Base-by-base conservation (phyloP, 768 basidiomycete genomes). In the Cystoderma amianthinum region DNA sequence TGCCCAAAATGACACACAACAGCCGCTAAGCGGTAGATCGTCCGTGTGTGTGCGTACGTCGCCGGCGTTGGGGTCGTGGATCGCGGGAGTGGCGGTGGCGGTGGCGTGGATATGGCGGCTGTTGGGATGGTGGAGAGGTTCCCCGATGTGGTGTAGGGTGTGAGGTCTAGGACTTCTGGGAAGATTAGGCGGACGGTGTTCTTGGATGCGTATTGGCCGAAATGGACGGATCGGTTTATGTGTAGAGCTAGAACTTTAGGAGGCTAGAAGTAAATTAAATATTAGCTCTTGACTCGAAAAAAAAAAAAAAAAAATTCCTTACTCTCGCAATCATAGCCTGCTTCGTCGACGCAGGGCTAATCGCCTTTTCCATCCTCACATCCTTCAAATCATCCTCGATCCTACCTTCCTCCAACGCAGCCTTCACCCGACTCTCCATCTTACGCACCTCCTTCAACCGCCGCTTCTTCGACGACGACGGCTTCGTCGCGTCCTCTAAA, bases 1-100 rank as follows among this genome's bases (percentile, higher is more conserved):
- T 82, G 79, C 11, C 95, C 95, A 55, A 82, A 95, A 60, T 98
- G 95, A 51, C 91, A 91, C 12, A 98, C 92, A 21, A 88, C 80
- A 7, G 89, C 82, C 2, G 80, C 62, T 24, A 98, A 75, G 35
- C 92, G 78, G 60, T 98, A 98, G 24, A 94, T 66, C n/a, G 80
- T 82, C 34, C 79, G 67, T n/a, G 73, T 68, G 3, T 58, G 45
- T 1, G 70, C 58, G 44, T 74, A 74, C 21, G 67, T 72, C 18
- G 72, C 67, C 5, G 76, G 76, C 1, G 80, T 78, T 1, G 76
- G 77, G 0, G 77, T 80, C 1, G 69, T 67, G 11, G 77, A 70
- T 19, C 79, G 58, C 4, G 67, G 63, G 1, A 69, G 53, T 25
- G 54, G 56, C 1, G 74, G 71, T 5, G 76, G 67, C n/a, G n/a